Evolutionary conservation across 305 asterid genomes (phyloP).

Genomic region (Fraxinus ornus): DNA sequence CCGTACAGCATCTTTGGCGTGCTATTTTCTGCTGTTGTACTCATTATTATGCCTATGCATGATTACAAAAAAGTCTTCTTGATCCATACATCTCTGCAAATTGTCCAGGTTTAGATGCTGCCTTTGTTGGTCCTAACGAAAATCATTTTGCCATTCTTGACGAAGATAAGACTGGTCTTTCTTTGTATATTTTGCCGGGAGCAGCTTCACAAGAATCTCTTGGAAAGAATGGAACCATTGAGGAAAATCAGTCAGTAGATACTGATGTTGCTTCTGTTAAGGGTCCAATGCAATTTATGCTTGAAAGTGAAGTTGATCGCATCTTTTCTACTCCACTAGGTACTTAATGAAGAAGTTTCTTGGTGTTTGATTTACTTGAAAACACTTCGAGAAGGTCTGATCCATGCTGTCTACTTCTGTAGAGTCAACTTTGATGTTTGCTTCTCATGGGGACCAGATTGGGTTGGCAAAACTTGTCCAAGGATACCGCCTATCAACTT

Average conservation of each 20-base stretch:
- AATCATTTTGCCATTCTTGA: conserved; percentile 89
- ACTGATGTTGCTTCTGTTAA: conserved; percentile 64
- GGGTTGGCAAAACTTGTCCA: conserved; percentile 83
- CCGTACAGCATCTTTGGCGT: conserved; percentile 23
- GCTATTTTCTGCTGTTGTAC: conserved; percentile 15
- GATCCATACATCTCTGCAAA: conserved; percentile 23
- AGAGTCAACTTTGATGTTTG: conserved; percentile 92
- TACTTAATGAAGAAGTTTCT: conserved; percentile 34
- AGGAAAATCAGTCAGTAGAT: conserved; percentile 53
- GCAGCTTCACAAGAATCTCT: conserved; percentile 60
- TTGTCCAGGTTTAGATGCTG: conserved; percentile 86
- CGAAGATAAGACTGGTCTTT: conserved; percentile 89
- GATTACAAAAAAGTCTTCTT: conserved; percentile 19
- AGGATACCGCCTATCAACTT: conserved; percentile 80
- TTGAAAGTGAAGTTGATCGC: conserved; percentile 91
- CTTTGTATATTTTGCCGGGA: conserved; percentile 77
- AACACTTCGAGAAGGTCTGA: conserved; percentile 33
- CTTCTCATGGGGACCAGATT: conserved; percentile 94
- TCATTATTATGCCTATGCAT: conserved; percentile 21
- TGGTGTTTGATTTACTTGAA: conserved; percentile 21
- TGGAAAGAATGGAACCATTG: conserved; percentile 49
- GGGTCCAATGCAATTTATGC: conserved; percentile 91
- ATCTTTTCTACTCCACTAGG: conserved; percentile 97
- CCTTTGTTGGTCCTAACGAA: conserved; percentile 87
- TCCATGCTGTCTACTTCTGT: conserved; percentile 33